Evolutionary conservation across 495 filamentous ascomycete genomes (phyloP), one percentile per base, ranked within the genome.

Genomic region (Viridothelium virens): DNA sequence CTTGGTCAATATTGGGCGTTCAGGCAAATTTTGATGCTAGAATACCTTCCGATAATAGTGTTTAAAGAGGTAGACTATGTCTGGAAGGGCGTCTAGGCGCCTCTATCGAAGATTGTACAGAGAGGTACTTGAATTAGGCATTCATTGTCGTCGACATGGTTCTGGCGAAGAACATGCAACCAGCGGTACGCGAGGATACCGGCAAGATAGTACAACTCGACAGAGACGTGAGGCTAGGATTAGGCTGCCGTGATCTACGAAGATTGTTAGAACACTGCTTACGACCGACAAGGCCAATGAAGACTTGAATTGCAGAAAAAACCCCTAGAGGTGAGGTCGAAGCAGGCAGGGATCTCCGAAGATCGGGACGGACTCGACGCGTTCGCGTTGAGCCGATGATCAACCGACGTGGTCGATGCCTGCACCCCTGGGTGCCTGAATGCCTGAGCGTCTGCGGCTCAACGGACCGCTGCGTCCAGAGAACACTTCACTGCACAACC

Each of bases 301-400:
- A 53, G 48, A 18, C 2, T 53, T 46, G 9, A 9, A 16, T 11
- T 5, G 48, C 48, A 14, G n/a, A 16, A 18, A 53, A 18, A 5
- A 16, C 48, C 9, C 41, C 41, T 7, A 53, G 48, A 25, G 18
- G 48, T 53, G 53, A 59, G 53, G 53, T 59, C 53, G 53, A 59
- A 31, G 53, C 18, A 5, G 33, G 31, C 53, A 59, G 53, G 53
- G 53, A 59, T 59, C 31, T 18, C 18, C 53, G 31, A 7, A 44
- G 41, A 44, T 44, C 41, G 41, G 41, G 41, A 44, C 6, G 41
- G 31, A 34, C 25, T 7, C 11, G 53, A 59, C 53, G 53, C 18
- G 31, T 18, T 34, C 53, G 53, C 53, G 53, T n/a, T 59, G 3
- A n/a, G 18, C 53, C 53, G 53, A 36, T 4, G 31, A 34, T 59